phyloP scores from a whole-genome alignment of 2,329 filamentous ascomycete species.

The Leptographium flavum region DNA sequence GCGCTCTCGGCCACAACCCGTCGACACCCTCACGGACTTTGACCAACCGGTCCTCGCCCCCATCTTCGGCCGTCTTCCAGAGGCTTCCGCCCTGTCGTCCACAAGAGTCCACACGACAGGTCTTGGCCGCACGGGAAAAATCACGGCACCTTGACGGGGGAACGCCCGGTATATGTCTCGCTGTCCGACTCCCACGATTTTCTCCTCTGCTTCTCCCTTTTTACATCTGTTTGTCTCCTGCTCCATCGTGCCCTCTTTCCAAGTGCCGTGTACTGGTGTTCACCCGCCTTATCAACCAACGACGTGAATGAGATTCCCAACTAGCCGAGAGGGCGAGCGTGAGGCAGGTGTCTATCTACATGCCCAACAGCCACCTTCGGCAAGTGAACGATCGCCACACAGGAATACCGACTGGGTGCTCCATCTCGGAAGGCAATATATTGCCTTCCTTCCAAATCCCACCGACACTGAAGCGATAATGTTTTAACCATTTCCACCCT shows the following conservation, averaged over 20 bases:
- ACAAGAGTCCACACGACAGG: not conserved
- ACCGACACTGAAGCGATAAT: conserved; percentile 1
- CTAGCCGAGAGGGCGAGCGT: not conserved
- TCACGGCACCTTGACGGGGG: not conserved
- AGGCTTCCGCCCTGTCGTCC: not conserved
- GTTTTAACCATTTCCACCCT: not conserved
- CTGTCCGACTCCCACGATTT: not conserved
- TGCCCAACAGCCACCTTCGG: not conserved
- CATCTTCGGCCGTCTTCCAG: not conserved
- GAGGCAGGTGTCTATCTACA: not conserved
- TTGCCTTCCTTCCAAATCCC: not conserved
- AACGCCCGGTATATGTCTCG: not conserved
- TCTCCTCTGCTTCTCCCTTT: not conserved
- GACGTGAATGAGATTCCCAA: not conserved
- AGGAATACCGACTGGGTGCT: too few species aligned
- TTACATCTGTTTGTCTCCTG: too few species aligned
- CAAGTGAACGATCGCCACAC: not conserved
- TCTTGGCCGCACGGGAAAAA: not conserved
- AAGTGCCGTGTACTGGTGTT: not conserved
- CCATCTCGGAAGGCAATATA: not conserved
- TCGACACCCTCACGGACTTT: not conserved
- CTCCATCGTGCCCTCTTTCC: not conserved
- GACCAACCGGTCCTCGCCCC: not conserved
- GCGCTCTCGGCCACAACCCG: not conserved
- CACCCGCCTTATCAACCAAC: not conserved